A percentile compares a stretch with the other conserved stretches of the same genome.
These are phyloP conservation scores for Erucastrum elatum DNA, from an alignment of 345 rosid genomes.

Conservation along the genomic window DNA sequence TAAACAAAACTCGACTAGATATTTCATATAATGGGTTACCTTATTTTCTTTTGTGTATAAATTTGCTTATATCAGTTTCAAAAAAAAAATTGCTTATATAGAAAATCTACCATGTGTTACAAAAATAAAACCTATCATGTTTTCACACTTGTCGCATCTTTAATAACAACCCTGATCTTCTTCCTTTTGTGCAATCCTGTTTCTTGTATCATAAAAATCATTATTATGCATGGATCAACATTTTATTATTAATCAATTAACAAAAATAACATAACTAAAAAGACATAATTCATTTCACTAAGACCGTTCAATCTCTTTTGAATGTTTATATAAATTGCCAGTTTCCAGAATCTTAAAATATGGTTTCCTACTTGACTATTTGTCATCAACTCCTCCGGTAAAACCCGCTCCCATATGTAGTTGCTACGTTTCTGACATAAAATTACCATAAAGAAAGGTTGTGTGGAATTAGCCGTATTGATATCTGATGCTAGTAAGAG, in stretches of 20 bases:
- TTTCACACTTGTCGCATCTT: neutral
- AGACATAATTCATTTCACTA: neutral
- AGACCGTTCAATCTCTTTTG: neutral
- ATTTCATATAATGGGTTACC: too few species aligned
- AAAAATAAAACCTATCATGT: neutral
- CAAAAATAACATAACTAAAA: neutral
- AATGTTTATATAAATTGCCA: neutral
- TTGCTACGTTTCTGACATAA: neutral
- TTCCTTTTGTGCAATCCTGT: neutral
- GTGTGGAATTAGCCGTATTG: neutral
- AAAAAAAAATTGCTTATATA: too few species aligned
- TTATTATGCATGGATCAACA: neutral
- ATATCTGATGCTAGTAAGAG: neutral
- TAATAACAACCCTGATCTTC: neutral
- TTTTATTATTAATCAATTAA: neutral
- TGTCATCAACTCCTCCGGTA: neutral
- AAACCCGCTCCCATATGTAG: neutral
- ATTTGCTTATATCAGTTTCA: neutral
- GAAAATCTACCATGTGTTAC: too few species aligned
- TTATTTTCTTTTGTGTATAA: neutral
- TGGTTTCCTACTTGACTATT: neutral
- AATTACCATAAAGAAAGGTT: neutral
- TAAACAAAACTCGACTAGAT: neutral
- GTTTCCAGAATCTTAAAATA: neutral
- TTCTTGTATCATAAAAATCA: neutral